These are phyloP conservation scores for Collybiopsis confluens DNA, from an alignment of 768 basidiomycete species.

Conservation along the genomic window DNA sequence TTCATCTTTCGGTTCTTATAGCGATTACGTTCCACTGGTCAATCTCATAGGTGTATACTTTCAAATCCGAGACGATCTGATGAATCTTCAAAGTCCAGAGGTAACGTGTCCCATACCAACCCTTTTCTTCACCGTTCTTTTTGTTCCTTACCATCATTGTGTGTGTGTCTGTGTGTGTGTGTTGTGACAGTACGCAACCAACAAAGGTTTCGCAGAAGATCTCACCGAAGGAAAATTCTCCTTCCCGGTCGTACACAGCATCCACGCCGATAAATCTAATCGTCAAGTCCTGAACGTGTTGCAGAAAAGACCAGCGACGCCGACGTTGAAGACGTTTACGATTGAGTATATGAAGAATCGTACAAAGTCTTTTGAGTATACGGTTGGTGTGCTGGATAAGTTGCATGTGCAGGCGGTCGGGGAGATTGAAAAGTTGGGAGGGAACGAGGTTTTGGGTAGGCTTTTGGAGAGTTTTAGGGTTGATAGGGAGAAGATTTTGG, in stretches of 20 bases:
- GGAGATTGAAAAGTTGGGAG: conserved; percentile 74
- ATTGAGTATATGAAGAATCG: conserved; percentile 73
- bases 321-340: conserved; percentile 74
- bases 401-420: conserved; percentile 63
- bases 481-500: conserved; percentile 6
- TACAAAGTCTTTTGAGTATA: conserved; percentile 88
- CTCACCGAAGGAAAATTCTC: conserved; percentile 97
- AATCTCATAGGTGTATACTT: conserved; percentile 94
- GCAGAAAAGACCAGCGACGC: conserved; percentile 80
- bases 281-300: conserved; percentile 84
- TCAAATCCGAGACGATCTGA: conserved; percentile 96
- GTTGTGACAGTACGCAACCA: conserved; percentile 86
- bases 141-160: too few relatives aligned
- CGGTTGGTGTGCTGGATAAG: conserved; percentile 58
- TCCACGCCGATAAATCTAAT: conserved; percentile 73
- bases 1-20: too few relatives aligned
- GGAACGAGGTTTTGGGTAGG: conserved; percentile 59
- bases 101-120: conserved; percentile 32
- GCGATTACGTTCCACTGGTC: conserved; percentile 88
- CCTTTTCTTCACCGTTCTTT: neutral
- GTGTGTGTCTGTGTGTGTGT: too few relatives aligned
- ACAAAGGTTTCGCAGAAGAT: conserved; percentile 91
- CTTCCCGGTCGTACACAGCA: conserved; percentile 90
- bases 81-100: conserved; percentile 88
- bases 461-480: conserved; percentile 54